Base-by-base conservation (phyloP, 768 basidiomycete genomes). In the Nidularia pulvinata region DNA sequence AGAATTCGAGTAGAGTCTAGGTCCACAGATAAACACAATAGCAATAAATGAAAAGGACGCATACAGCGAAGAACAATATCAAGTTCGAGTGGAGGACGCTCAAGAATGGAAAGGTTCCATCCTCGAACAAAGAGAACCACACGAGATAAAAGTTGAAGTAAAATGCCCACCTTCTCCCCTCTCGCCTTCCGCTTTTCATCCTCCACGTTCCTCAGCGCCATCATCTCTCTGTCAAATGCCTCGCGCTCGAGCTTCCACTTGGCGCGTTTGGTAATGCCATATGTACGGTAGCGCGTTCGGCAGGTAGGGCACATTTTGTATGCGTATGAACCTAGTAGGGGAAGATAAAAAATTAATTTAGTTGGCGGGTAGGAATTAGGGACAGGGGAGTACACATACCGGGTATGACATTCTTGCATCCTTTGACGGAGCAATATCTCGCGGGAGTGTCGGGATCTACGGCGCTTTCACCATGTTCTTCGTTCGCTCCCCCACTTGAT, bases 221-320 rank as follows among this genome's bases (percentile, higher is more conserved):
- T 64, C 50, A 81, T 62, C 54, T 78, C 77, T 0, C 65, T 61
- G n/a, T 78, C 68, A 11, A 71, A 74, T 11, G 69, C 68, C 52
- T 69, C 69, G 33, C 80, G 73, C 55, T 78, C 77, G 11, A 69
- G 67, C 59, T 76, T 80, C 79, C 77, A 78, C 57, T 82, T 84
- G 2, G 72, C 71, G 14, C 82, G 78, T 61, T 82, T 84, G 1
- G 80, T 82, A 48, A 65, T 78, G 0, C 81, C 81, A 52, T 84
- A 83, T 34, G 61, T 68, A 48, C 78, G 74, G 62, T 83, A 83
- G 7, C 79, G 70, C 33, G 69, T 64, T 22, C 82, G 71, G 59
- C 83, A 84, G 0, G 72, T 61, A 4, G 68, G 62, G 53, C 77
- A 80, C 78, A 78, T 79, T 55, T 73, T 76, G 64, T 63, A 77